Evolutionary conservation across 129 eudicot genomes (phyloP).

Genomic region (Tanacetum coccineum): DNA sequence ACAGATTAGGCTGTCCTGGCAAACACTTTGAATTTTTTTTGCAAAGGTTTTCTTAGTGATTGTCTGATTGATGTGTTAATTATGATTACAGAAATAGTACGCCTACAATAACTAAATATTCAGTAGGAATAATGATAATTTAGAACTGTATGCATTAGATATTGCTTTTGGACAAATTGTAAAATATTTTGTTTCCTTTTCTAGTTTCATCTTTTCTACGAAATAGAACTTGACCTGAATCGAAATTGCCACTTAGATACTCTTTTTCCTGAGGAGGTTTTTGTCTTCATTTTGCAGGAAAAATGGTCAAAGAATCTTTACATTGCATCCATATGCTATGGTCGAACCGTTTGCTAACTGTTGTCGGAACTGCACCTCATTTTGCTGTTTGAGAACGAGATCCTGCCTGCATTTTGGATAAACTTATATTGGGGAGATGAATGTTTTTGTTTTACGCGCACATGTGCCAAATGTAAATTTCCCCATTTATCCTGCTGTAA

Average conservation of each 20-base stretch:
- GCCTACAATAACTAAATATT: background rate
- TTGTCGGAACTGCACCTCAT: slow-evolving; percentile 1
- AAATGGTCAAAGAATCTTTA: slow-evolving; percentile 72
- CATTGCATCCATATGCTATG: slow-evolving; percentile 65
- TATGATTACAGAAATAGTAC: background rate
- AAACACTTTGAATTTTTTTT: background rate
- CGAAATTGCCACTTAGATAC: background rate
- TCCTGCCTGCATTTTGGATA: background rate
- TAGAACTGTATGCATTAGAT: no score
- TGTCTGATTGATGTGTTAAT: background rate
- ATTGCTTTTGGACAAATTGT: no score
- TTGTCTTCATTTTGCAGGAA: slow-evolving; percentile 39
- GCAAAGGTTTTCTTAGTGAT: background rate
- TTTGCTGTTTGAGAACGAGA: slow-evolving; percentile 16
- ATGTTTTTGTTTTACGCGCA: slow-evolving; percentile 20
- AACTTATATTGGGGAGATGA: slow-evolving; percentile 8
- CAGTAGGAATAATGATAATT: no score
- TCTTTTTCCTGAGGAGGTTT: background rate
- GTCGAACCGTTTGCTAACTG: slow-evolving; percentile 47
- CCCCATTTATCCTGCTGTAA: slow-evolving; percentile 23
- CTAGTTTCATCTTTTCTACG: background rate
- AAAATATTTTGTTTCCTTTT: no score
- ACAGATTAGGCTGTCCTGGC: background rate
- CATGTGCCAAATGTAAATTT: slow-evolving; percentile 24
- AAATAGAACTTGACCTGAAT: background rate